Evolutionary conservation across 805 yeast species (phyloP).

Genomic region (Zygoascus tannicola): DNA sequence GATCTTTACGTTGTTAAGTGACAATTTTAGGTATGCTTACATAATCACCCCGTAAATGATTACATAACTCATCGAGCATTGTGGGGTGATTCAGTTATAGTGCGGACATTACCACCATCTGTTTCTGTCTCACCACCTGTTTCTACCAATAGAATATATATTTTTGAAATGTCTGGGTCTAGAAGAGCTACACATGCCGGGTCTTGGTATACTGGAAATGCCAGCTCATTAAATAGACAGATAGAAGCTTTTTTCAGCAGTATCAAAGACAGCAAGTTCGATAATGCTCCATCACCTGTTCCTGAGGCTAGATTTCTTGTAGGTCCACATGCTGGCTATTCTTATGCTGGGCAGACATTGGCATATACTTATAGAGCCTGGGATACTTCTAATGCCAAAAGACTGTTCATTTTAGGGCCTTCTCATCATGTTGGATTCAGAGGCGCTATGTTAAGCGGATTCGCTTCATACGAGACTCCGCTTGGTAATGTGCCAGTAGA

Average conservation of each 20-base stretch:
- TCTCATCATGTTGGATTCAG: constrained; percentile 81
- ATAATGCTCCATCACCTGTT: constrained; percentile 19
- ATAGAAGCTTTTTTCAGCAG: constrained; percentile 38
- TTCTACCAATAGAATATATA: too few relatives aligned
- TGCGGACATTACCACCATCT: too few relatives aligned
- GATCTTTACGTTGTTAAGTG: too few relatives aligned
- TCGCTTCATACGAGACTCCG: constrained; percentile 64
- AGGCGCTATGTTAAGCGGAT: constrained; percentile 48
- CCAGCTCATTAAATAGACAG: constrained; percentile 38
- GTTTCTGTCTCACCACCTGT: too few relatives aligned
- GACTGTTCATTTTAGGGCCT: constrained; percentile 83
- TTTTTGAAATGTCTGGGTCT: not conserved
- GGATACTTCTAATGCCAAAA: constrained; percentile 44
- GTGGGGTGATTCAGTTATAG: too few relatives aligned
- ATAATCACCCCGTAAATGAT: too few relatives aligned
- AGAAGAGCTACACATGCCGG: constrained; percentile 75
- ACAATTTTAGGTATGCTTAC: too few relatives aligned
- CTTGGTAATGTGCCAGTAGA: constrained; percentile 70
- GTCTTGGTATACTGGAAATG: constrained; percentile 63
- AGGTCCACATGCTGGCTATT: constrained; percentile 86
- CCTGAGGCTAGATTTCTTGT: constrained; percentile 42
- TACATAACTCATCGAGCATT: too few relatives aligned
- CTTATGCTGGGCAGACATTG: constrained; percentile 68
- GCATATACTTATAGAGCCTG: constrained; percentile 69
- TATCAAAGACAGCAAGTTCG: constrained; percentile 17